phyloP scores from a whole-genome alignment of 179 eudicot genomes.

The Beta lomatogona region DNA sequence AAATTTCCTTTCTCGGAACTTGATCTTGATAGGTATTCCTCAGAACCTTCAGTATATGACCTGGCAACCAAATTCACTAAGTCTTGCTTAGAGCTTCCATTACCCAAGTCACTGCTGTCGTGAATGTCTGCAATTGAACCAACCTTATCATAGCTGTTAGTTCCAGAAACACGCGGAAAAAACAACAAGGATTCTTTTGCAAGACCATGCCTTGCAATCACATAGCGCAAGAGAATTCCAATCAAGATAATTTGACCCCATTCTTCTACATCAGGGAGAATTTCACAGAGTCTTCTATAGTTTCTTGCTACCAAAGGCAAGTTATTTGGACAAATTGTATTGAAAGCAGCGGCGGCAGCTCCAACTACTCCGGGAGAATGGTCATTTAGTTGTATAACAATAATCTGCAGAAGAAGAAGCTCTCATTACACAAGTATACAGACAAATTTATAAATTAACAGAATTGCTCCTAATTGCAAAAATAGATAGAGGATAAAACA shows the following conservation, averaged over 20 bases:
- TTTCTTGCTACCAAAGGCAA: constrained; percentile 71
- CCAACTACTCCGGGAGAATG: constrained; percentile 95
- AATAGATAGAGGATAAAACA: background rate
- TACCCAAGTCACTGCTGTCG: constrained; percentile 34
- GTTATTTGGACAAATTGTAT: constrained; percentile 88
- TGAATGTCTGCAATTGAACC: constrained; percentile 35
- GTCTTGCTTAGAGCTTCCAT: constrained; percentile 40
- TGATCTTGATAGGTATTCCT: constrained; percentile 73
- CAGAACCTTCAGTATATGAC: constrained; percentile 95
- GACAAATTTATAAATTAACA: background rate
- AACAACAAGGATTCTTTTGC: constrained; percentile 81
- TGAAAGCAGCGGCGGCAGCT: constrained; percentile 95
- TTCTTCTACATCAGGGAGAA: constrained; percentile 93
- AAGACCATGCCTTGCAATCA: constrained; percentile 90
- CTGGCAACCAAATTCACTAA: constrained; percentile 55
- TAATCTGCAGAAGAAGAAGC: constrained; percentile 54
- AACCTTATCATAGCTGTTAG: constrained; percentile 35
- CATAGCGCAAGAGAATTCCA: constrained; percentile 83
- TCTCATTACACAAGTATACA: background rate
- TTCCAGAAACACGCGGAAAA: constrained; percentile 40
- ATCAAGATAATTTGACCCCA: constrained; percentile 95
- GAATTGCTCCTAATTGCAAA: background rate
- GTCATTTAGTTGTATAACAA: constrained; percentile 81
- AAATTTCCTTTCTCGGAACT: constrained; percentile 31
- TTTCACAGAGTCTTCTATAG: constrained; percentile 73